phyloP scores from a whole-genome alignment of 768 basidiomycete genomes.

The Gloeophyllum trabeum region DNA sequence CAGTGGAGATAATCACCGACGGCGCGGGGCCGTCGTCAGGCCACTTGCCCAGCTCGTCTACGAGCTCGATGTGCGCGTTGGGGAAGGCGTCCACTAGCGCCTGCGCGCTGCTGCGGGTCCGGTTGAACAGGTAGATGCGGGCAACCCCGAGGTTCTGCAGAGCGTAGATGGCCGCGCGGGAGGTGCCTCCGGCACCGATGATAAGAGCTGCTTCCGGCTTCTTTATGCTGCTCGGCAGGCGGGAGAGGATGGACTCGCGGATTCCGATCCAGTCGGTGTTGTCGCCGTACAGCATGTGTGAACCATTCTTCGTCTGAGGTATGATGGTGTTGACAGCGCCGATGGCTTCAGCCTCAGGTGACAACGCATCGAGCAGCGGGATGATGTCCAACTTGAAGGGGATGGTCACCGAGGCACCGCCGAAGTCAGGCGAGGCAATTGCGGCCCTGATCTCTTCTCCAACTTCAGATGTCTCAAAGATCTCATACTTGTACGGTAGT shows the following conservation, averaged over 20 bases:
- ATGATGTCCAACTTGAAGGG: conserved; percentile 92
- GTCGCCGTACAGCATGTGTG: conserved; percentile 64
- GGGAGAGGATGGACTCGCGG: conserved; percentile 35
- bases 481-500: conserved; percentile 70
- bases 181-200: conserved; percentile 92
- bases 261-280: conserved; percentile 98
- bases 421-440: conserved; percentile 63
- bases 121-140: conserved; percentile 79
- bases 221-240: conserved; percentile 24
- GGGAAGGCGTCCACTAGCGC: conserved; percentile 62
- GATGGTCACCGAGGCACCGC: conserved; percentile 94
- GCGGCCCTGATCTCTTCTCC: conserved; percentile 53
- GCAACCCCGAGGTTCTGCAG: conserved; percentile 56
- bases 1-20: conserved; percentile 77
- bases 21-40: conserved; percentile 35
- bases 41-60: conserved; percentile 49
- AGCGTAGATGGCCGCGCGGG: conserved; percentile 90
- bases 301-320: conserved; percentile 31
- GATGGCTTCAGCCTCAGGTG: conserved; percentile 72
- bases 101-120: conserved; percentile 66
- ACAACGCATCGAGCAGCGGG: conserved; percentile 66
- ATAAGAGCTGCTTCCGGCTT: conserved; percentile 54
- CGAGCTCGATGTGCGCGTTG: conserved; percentile 40
- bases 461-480: conserved; percentile 65
- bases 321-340: conserved; percentile 96